phyloP scores from a whole-genome alignment of 2,329 filamentous ascomycete genomes.

The Coniella lustricola region DNA sequence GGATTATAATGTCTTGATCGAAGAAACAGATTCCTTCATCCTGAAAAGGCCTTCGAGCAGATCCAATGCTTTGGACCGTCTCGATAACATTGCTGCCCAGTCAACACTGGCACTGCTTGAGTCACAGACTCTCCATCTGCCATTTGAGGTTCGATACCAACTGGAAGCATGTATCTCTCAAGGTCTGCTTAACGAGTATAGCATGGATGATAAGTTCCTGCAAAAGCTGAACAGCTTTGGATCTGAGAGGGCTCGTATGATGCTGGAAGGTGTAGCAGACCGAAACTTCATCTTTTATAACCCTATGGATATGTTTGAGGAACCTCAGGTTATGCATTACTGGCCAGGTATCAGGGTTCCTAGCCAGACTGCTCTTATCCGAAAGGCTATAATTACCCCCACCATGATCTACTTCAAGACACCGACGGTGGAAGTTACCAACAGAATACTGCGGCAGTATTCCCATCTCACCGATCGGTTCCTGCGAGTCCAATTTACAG shows the following conservation, averaged over 20 bases:
- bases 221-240: slow-evolving; percentile 43
- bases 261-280: slow-evolving; percentile 70
- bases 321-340: slow-evolving; percentile 41
- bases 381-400: slow-evolving; percentile 75
- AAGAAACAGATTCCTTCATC: slow-evolving; percentile 2
- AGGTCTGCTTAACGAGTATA: slow-evolving; percentile 68
- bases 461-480: slow-evolving; percentile 67
- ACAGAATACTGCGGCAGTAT: slow-evolving; percentile 75
- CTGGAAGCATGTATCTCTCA: slow-evolving; percentile 89
- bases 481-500: slow-evolving; percentile 80
- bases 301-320: slow-evolving; percentile 64
- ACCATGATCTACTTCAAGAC: slow-evolving; percentile 73
- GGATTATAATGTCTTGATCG: slow-evolving; percentile 62
- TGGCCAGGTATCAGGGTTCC: slow-evolving; percentile 48
- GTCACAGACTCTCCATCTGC: slow-evolving; percentile 37
- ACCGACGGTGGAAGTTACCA: slow-evolving; percentile 77
- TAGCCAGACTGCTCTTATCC: slow-evolving; percentile 65
- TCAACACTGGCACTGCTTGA: slow-evolving; percentile 24
- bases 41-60: slow-evolving; percentile 4
- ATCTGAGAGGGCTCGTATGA: slow-evolving; percentile 47
- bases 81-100: slow-evolving; percentile 1
- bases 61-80: slow-evolving; percentile 9
- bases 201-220: slow-evolving; percentile 62
- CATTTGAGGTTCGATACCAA: slow-evolving; percentile 77
- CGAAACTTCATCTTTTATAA: slow-evolving; percentile 55